phyloP scores from a whole-genome alignment of 495 filamentous ascomycete genomes.

The Tuber aestivum region DNA sequence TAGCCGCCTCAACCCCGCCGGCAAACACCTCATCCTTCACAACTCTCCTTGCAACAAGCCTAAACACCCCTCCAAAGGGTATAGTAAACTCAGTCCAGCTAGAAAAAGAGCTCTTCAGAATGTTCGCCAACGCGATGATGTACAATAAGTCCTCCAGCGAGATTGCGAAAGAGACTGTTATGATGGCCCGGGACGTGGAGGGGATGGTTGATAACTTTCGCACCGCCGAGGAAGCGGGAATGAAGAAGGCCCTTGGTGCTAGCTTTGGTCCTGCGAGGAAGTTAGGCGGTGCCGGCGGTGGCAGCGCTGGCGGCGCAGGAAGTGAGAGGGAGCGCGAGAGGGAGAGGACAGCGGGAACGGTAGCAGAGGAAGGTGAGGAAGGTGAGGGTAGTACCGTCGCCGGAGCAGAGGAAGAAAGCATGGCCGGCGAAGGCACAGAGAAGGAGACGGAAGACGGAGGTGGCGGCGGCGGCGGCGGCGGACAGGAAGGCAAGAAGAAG shows the following conservation, averaged over 20 bases:
- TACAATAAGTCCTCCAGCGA: constrained; percentile 58
- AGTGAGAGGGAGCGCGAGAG: constrained; percentile 31
- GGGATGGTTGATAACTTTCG: constrained; percentile 53
- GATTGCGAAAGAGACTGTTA: constrained; percentile 40
- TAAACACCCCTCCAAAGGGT: constrained; percentile 67
- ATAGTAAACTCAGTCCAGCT: constrained; percentile 93
- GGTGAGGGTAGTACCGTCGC: constrained; percentile 11
- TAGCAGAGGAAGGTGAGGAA: constrained; percentile 27
- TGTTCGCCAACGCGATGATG: constrained; percentile 98
- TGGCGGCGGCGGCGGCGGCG: constrained; percentile 1
- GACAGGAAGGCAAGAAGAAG: constrained; percentile 4
- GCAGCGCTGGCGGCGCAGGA: not conserved
- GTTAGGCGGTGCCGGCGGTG: not conserved
- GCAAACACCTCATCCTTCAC: constrained; percentile 51
- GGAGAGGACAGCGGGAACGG: constrained; percentile 29
- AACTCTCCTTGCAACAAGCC: constrained; percentile 62
- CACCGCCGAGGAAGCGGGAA: constrained; percentile 39
- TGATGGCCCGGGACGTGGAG: constrained; percentile 45
- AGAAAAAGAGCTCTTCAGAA: constrained; percentile 91
- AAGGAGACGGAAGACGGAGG: constrained; percentile 6
- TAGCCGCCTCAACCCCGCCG: constrained; percentile 61
- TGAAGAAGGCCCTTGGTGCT: constrained; percentile 47
- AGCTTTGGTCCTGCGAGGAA: constrained; percentile 30
- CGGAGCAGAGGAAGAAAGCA: constrained; percentile 33
- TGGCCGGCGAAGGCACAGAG: constrained; percentile 31